A percentile compares a stretch with the other conserved stretches of the same genome.
These are phyloP conservation scores for Trichocladium uniseriatum DNA, from an alignment of 495 filamentous ascomycete species.

Conservation along the genomic window DNA sequence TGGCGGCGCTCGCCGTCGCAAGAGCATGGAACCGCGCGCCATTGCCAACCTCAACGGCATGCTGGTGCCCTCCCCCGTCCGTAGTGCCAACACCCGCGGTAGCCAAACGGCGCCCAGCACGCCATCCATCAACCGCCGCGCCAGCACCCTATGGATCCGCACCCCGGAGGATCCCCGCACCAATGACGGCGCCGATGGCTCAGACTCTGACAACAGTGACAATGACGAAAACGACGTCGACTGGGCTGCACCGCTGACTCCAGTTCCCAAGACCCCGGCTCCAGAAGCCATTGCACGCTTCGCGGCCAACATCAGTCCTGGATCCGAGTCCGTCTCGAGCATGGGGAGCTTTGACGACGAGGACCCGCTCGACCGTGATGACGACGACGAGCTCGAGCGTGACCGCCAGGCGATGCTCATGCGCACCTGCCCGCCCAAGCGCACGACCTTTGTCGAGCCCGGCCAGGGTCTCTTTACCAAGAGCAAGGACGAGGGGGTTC, in stretches of 20 bases:
- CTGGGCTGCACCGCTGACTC: constrained; percentile 35
- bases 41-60: constrained; percentile 65
- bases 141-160: constrained; percentile 44
- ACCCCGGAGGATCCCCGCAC: constrained; percentile 14
- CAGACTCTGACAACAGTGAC: constrained; percentile 27
- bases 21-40: constrained; percentile 84
- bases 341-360: constrained; percentile 2
- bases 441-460: constrained; percentile 31
- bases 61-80: constrained; percentile 39
- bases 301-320: constrained; percentile 33
- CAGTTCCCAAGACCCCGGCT: constrained; percentile 46
- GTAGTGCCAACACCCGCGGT: constrained; percentile 30
- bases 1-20: constrained; percentile 67
- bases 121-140: constrained; percentile 36
- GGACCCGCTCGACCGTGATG: constrained; percentile 5
- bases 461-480: constrained; percentile 23
- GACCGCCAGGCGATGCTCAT: constrained; percentile 48
- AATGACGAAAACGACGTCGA: constrained; percentile 30
- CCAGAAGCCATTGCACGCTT: constrained; percentile 38
- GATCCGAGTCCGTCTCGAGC: constrained; percentile 16
- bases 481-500: constrained; percentile 37
- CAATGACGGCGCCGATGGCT: constrained; percentile 10
- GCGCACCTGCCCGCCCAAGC: constrained; percentile 66
- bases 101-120: constrained; percentile 37
- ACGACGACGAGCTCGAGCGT: constrained; percentile 11